Conservation (phyloP, 352 stramenopile genomes). For the Globisporangium carolinianum region DNA sequence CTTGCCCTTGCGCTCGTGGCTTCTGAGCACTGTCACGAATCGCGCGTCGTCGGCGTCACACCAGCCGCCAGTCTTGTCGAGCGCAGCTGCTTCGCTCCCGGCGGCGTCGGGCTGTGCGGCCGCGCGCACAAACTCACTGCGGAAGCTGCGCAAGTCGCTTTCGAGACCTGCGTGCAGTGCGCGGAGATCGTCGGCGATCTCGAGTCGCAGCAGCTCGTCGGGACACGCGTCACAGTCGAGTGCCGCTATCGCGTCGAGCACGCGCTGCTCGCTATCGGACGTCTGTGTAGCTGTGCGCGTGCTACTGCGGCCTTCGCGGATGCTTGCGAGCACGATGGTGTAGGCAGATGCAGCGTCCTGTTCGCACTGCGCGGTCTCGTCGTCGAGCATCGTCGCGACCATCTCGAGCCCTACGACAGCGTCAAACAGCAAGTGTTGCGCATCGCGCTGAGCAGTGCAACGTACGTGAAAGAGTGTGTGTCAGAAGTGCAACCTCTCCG, state of each 20-base stretch:
- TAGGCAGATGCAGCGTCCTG: conserved; percentile 29
- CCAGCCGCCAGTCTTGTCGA: conserved; percentile 40
- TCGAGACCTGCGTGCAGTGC: conserved; percentile 15
- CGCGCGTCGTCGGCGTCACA: conserved; percentile 39
- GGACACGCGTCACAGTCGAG: conserved; percentile 14
- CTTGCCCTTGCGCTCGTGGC: conserved; percentile 35
- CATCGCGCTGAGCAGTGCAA: conserved; percentile 2
- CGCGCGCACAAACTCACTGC: conserved; percentile 30
- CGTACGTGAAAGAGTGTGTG: background rate
- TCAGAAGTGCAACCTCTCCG: too few relatives aligned
- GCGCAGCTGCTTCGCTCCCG: conserved; percentile 25
- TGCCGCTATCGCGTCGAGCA: conserved; percentile 6
- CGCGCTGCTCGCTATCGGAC: conserved; percentile 17
- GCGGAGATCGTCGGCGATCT: conserved; percentile 29
- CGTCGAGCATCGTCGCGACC: conserved; percentile 47
- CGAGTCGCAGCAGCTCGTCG: conserved; percentile 43
- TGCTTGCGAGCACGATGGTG: conserved; percentile 19
- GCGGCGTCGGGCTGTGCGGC: conserved; percentile 26
- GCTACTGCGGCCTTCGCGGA: conserved; percentile 12
- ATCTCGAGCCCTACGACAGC: conserved; percentile 66
- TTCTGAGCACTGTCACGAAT: conserved; percentile 49
- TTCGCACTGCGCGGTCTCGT: conserved; percentile 36
- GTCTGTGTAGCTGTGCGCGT: conserved; percentile 3
- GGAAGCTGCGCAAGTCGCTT: conserved; percentile 25
- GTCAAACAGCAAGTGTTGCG: conserved; percentile 57